phyloP scores from a whole-genome alignment of 768 basidiomycete genomes.

The Dioszegia aurantiaca region DNA sequence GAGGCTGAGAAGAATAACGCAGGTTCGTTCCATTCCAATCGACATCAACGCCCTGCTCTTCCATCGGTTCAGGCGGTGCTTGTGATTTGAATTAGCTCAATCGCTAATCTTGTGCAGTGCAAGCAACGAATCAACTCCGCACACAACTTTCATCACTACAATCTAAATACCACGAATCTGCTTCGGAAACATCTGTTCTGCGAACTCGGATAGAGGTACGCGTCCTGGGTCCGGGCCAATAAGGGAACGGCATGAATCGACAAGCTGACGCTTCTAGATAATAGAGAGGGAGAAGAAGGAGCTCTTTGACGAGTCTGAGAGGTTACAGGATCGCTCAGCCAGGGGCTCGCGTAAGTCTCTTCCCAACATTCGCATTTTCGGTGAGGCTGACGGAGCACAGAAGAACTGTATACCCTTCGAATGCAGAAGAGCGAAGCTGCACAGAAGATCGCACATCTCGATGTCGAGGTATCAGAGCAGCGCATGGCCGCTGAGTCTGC shows the following conservation, averaged over 20 bases:
- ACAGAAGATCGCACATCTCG: conserved; percentile 61
- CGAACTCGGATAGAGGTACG: conserved; percentile 65
- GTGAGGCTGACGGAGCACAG: conserved; percentile 19
- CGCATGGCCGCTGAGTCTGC: conserved; percentile 65
- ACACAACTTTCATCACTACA: conserved; percentile 36
- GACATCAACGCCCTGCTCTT: neutral
- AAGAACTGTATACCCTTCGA: conserved; percentile 32
- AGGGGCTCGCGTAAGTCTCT: conserved; percentile 69
- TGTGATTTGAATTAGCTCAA: no score
- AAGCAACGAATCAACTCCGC: conserved; percentile 33
- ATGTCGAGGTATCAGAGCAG: conserved; percentile 42
- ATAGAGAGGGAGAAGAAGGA: conserved; percentile 87
- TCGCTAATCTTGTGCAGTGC: conserved; percentile 18
- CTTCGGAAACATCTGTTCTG: conserved; percentile 58
- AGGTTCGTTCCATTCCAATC: conserved; percentile 54
- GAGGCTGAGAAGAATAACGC: conserved; percentile 37
- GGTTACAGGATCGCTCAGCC: conserved; percentile 70
- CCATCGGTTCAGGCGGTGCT: no score
- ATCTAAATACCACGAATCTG: conserved; percentile 53
- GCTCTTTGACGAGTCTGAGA: conserved; percentile 74
- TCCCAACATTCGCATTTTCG: neutral
- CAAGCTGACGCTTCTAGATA: no score
- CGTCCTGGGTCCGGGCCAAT: no score
- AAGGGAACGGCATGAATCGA: no score
- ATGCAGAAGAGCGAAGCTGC: conserved; percentile 29